Evolutionary conservation across 345 rosid species (phyloP).

Genomic region (Populus deltoides): DNA sequence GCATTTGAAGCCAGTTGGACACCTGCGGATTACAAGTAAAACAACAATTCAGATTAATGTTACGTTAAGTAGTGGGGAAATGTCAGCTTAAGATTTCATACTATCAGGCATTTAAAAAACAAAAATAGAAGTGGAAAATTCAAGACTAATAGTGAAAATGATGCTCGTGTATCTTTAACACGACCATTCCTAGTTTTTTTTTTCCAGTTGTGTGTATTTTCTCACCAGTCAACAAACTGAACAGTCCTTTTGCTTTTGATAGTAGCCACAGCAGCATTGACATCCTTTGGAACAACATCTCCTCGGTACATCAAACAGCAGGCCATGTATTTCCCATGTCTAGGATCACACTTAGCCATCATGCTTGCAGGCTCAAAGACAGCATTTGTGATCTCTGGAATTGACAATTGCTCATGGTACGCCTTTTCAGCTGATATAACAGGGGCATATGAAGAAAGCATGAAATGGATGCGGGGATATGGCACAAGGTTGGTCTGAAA

Average conservation of each 20-base stretch:
- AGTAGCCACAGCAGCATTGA: slow-evolving; percentile 35
- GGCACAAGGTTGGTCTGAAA: slow-evolving; percentile 43
- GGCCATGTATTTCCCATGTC: slow-evolving; percentile 41
- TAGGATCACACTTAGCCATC: slow-evolving; percentile 41
- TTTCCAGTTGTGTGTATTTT: not conserved
- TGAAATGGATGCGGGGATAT: slow-evolving; percentile 39
- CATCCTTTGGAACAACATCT: slow-evolving; percentile 45
- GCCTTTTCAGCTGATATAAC: slow-evolving; percentile 39
- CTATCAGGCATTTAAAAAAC: not conserved
- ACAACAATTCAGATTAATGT: not conserved
- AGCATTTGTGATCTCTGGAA: slow-evolving; percentile 41
- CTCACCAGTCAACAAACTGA: slow-evolving; percentile 42
- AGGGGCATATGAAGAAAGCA: slow-evolving; percentile 42
- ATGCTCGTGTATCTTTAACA: not conserved
- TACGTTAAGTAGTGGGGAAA: not conserved
- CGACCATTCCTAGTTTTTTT: not conserved
- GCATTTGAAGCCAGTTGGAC: slow-evolving; percentile 40
- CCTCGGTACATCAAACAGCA: slow-evolving; percentile 43
- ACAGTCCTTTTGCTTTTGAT: slow-evolving; percentile 35
- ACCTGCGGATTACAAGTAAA: slow-evolving; percentile 20
- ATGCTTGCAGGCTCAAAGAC: slow-evolving; percentile 41
- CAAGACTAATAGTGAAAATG: not conserved
- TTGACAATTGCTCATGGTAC: slow-evolving; percentile 34
- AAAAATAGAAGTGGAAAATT: not conserved
- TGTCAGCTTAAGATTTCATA: not conserved